Evolutionary conservation across 495 filamentous ascomycete species (phyloP).

Genomic region (Xylaria castorea): DNA sequence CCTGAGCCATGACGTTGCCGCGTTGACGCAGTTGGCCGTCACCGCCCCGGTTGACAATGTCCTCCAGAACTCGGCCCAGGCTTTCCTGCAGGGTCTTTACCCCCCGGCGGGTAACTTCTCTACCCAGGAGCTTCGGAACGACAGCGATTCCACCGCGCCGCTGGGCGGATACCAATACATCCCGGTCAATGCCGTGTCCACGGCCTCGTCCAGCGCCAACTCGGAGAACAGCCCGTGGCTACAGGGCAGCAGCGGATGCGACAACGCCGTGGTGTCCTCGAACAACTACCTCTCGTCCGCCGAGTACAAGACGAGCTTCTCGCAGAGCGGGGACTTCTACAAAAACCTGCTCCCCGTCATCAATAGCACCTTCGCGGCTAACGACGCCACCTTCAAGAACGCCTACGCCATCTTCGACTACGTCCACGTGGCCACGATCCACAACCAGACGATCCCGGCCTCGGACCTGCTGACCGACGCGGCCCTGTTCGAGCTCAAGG

Average conservation of each 20-base stretch:
- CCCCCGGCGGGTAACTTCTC: slow-evolving; percentile 65
- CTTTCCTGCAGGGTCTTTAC: slow-evolving; percentile 84
- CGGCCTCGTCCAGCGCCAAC: slow-evolving; percentile 57
- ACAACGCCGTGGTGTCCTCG: slow-evolving; percentile 68
- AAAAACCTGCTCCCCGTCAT: slow-evolving; percentile 65
- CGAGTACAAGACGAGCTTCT: slow-evolving; percentile 59
- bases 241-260: slow-evolving; percentile 65
- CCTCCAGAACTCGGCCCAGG: slow-evolving; percentile 71
- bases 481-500: slow-evolving; percentile 63
- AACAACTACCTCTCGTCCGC: slow-evolving; percentile 72
- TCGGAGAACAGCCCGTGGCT: slow-evolving; percentile 67
- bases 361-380: slow-evolving; percentile 61
- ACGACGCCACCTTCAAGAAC: slow-evolving; percentile 68
- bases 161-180: slow-evolving; percentile 79
- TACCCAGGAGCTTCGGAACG: slow-evolving; percentile 65
- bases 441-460: slow-evolving; percentile 68
- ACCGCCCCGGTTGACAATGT: slow-evolving; percentile 68
- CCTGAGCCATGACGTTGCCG: slow-evolving; percentile 59
- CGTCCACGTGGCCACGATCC: slow-evolving; percentile 73
- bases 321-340: slow-evolving; percentile 70
- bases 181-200: slow-evolving; percentile 59
- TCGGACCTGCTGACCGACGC: slow-evolving; percentile 55
- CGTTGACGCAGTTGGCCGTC: slow-evolving; percentile 67
- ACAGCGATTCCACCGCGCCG: slow-evolving; percentile 61
- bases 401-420: slow-evolving; percentile 79